Percentiles rank a stretch among this genome's conserved stretches.
phyloP scores from a whole-genome alignment of 305 asterid species.

The Lippia alba region DNA sequence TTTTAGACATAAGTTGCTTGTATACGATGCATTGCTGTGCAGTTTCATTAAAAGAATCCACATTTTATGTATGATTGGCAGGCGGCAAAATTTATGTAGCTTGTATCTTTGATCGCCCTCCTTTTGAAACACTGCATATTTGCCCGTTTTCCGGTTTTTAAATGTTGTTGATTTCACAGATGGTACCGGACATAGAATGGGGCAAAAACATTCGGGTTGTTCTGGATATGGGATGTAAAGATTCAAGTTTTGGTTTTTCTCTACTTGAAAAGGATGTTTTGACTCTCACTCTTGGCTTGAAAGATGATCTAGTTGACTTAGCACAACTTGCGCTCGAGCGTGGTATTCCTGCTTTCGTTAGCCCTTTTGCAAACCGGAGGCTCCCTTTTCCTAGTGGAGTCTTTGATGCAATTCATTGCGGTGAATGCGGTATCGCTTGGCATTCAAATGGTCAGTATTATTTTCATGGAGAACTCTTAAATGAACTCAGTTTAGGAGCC shows the following conservation, averaged over 20 bases:
- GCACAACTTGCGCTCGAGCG: conserved; percentile 91
- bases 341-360: conserved; percentile 85
- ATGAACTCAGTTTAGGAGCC: not conserved
- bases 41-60: not conserved
- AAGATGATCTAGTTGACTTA: conserved; percentile 81
- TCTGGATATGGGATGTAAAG: conserved; percentile 87
- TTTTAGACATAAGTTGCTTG: not conserved
- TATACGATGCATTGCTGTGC: not conserved
- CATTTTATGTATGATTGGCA: not conserved
- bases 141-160: conserved; percentile 3
- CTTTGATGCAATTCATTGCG: conserved; percentile 86
- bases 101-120: conserved; percentile 26
- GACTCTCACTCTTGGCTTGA: conserved; percentile 81
- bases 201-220: conserved; percentile 85
- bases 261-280: conserved; percentile 77
- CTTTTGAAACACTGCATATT: conserved; percentile 35
- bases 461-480: conserved; percentile 12
- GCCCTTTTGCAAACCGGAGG: conserved; percentile 74
- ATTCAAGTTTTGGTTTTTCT: conserved; percentile 79
- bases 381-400: conserved; percentile 95
- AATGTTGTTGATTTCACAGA: conserved; percentile 54
- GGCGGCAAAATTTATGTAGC: conserved; percentile 12
- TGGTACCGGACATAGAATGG: conserved; percentile 99
- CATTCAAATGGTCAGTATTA: conserved; percentile 75
- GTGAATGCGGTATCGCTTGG: conserved; percentile 83